Base-by-base conservation (phyloP, 2,329 filamentous ascomycete species). In the Aureobasidium pullulans region DNA sequence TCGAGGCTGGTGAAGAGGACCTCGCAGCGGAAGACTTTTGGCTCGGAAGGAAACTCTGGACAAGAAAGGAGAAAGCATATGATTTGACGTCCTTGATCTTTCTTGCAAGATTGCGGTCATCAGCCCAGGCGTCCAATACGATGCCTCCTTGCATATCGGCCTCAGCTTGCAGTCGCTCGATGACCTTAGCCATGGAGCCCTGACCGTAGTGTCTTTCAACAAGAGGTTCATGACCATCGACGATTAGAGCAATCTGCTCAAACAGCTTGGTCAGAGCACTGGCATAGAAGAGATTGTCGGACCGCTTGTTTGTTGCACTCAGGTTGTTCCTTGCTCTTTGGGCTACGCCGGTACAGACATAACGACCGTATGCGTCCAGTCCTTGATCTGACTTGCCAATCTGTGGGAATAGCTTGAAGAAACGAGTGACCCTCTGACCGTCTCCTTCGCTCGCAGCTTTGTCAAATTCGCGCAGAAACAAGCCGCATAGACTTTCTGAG, bases 351-450 rank as follows among this genome's bases (percentile, higher is more conserved):
- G 95, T 90, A 69, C 94, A 99, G 32, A 99, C 93, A 72, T 97
- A 99, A 65, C 87, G 84, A 1, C 94, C 94, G 71, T 99, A 99
- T 3, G 96, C 90, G 73, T 99, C 93, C 60, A 99, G 73, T 0
- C 94, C 94, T 7, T 93, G 89, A 59, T 96, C 89, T 2, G 90
- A 86, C 62, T 92, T 83, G 13, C 89, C 92, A 69, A 99, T 96
- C 37, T 99, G 77, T 15, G 94, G 94, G 68, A 99, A 99, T 39
- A 99, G 79, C 77, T 99, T 99, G 78, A 99, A 99, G 78, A 99
- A 99, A 43, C 94, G 81, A 1, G 94, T 96, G 57, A 99, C 90
- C 71, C 89, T 90, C 28, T 89, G 83, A 3, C 90, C 91, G 67
- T 97, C 92, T n/a, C 84, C 87, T 43, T 94, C 91, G 62, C 84